A percentile compares a stretch with the other conserved stretches of the same genome.
These are phyloP conservation scores for Cystobasidium tubakii DNA, from an alignment of 768 basidiomycete genomes.

Conservation along the genomic window DNA sequence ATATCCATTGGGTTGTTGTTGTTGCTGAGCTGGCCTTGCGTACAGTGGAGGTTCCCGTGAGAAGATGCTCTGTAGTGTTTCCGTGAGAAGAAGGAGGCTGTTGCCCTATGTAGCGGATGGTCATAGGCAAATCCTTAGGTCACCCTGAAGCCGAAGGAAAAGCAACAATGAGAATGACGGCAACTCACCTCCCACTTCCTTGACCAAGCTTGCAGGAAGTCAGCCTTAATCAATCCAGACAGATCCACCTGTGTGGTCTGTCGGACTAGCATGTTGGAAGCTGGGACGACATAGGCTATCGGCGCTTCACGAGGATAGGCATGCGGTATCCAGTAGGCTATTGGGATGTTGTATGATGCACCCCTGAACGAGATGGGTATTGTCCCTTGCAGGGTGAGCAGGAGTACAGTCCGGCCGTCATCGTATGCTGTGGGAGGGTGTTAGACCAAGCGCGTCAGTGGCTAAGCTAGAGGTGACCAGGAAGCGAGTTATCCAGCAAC, in stretches of 20 bases:
- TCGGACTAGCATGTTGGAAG: conserved; percentile 79
- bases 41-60: conserved; percentile 83
- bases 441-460: conserved; percentile 10
- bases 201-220: conserved; percentile 71
- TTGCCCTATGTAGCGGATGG: conserved; percentile 64
- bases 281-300: conserved; percentile 84
- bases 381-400: conserved; percentile 84
- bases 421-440: conserved; percentile 53
- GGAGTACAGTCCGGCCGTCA: conserved; percentile 83
- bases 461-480: conserved; percentile 39
- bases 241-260: conserved; percentile 70
- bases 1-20: background rate
- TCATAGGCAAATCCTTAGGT: too few species aligned
- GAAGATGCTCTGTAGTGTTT: conserved; percentile 74
- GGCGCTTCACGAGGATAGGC: conserved; percentile 80
- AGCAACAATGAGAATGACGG: too few species aligned
- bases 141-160: too few species aligned
- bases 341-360: conserved; percentile 83
- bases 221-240: conserved; percentile 65
- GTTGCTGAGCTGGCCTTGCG: conserved; percentile 59
- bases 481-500: conserved; percentile 42
- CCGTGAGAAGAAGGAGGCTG: conserved; percentile 64
- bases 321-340: conserved; percentile 77
- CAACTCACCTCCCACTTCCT: conserved; percentile 71
- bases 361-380: conserved; percentile 75